These are phyloP conservation scores for Melastoma malabathricum DNA, from an alignment of 345 rosid species.

Conservation along the genomic window DNA sequence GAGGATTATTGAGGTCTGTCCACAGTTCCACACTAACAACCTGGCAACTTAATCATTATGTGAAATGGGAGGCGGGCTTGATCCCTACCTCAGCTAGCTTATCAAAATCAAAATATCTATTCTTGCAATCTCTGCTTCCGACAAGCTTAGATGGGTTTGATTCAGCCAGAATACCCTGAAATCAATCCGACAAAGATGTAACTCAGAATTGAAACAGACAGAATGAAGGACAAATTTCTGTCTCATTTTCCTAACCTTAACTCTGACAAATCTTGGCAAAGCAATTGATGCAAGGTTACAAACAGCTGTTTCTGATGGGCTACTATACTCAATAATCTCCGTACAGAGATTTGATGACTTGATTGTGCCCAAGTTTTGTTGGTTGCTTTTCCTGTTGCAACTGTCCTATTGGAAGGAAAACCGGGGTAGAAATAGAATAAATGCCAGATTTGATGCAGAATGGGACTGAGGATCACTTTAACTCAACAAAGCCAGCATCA, in stretches of 20 bases:
- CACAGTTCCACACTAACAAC: background rate
- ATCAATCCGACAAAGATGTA: background rate
- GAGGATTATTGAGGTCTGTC: background rate
- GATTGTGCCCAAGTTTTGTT: conserved; percentile 88
- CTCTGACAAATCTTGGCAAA: conserved; percentile 68
- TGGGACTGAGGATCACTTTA: background rate
- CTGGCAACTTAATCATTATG: too few species aligned
- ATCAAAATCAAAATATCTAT: conserved; percentile 75
- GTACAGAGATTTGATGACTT: conserved; percentile 90
- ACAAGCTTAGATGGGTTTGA: conserved; percentile 71
- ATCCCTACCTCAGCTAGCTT: conserved; percentile 76
- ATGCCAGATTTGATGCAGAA: conserved; percentile 1
- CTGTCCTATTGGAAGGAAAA: conserved; percentile 59
- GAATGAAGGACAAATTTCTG: background rate
- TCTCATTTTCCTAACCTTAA: conserved; percentile 31
- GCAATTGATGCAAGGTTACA: conserved; percentile 98
- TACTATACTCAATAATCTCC: conserved; percentile 76
- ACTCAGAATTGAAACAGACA: background rate
- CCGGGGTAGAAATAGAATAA: conserved; percentile 9
- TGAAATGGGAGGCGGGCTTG: too few species aligned
- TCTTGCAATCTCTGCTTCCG: conserved; percentile 68
- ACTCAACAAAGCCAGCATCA: background rate
- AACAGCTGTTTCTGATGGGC: conserved; percentile 90
- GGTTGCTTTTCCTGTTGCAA: conserved; percentile 86
- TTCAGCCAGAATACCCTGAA: conserved; percentile 54